Conservation (phyloP, 2,329 filamentous ascomycete genomes). For the Ophiostoma quercus region DNA sequence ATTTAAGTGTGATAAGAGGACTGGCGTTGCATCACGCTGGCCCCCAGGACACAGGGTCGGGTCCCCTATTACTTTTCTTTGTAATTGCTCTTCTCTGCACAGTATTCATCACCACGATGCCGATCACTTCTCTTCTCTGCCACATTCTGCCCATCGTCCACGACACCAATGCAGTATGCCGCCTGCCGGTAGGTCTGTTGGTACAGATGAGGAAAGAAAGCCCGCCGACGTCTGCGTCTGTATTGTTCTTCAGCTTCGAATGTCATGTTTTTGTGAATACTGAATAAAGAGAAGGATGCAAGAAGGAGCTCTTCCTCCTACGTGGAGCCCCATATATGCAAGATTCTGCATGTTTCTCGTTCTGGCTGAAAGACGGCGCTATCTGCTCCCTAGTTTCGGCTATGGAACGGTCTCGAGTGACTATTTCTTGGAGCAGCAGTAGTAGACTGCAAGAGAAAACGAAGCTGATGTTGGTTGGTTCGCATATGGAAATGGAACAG, state of each 20-base stretch:
- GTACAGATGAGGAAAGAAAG: conserved; percentile 12
- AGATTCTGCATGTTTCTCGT: neutral
- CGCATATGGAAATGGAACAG: neutral
- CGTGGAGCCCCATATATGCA: neutral
- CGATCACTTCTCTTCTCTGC: neutral
- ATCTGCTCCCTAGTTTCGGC: neutral
- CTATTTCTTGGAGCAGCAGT: neutral
- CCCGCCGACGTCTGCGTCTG: neutral
- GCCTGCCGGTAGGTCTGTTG: too few species aligned
- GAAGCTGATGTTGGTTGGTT: neutral
- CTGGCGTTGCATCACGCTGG: neutral
- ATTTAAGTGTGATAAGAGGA: neutral
- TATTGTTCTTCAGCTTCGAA: neutral
- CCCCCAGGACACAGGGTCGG: conserved; percentile 9
- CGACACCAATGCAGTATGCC: too few species aligned
- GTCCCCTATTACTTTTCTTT: neutral
- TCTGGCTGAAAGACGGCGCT: neutral
- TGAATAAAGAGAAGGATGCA: too few species aligned
- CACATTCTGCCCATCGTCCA: neutral
- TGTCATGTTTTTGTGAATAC: neutral
- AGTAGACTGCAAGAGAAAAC: too few species aligned
- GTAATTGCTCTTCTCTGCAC: too few species aligned
- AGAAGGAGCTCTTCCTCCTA: neutral
- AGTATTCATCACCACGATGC: neutral
- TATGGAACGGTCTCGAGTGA: conserved; percentile 5